Evolutionary conservation across 176 grass and related monocot species (phyloP).

Genomic region (Aegilops bicornis): DNA sequence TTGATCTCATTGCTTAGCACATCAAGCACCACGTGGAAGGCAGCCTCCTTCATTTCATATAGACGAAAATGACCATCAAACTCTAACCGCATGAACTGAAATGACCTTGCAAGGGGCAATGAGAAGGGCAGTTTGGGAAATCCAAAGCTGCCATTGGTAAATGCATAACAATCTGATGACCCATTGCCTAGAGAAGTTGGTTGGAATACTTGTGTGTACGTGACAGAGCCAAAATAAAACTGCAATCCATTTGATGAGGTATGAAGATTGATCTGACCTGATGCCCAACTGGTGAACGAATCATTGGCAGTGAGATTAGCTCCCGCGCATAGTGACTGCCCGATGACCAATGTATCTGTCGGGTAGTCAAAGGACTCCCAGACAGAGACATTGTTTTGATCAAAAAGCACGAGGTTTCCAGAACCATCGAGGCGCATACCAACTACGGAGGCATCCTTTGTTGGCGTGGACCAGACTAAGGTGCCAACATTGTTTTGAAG

Average conservation of each 20-base stretch:
- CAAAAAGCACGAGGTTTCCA: not conserved
- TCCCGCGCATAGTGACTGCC: not conserved
- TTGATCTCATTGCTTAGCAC: not conserved
- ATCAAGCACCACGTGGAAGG: not conserved
- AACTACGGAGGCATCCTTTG: not conserved
- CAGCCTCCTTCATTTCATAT: not conserved
- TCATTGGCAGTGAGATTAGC: not conserved
- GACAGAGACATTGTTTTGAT: not conserved
- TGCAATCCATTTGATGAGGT: not conserved
- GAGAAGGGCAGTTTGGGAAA: not conserved
- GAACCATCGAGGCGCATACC: not conserved
- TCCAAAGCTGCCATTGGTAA: not conserved
- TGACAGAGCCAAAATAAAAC: not conserved
- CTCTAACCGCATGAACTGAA: not conserved
- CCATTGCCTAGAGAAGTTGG: not conserved
- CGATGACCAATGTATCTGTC: not conserved
- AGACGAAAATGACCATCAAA: not conserved
- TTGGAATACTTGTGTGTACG: not conserved
- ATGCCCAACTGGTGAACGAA: not conserved
- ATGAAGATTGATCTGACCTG: not conserved
- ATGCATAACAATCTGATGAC: not conserved
- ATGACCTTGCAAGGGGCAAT: not conserved
- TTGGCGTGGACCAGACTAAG: not conserved
- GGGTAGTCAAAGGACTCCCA: conserved; percentile 2
- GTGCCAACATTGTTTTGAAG: not conserved